Evolutionary conservation across 495 filamentous ascomycete genomes (phyloP).

Genomic region (Aspergillus sparsus): DNA sequence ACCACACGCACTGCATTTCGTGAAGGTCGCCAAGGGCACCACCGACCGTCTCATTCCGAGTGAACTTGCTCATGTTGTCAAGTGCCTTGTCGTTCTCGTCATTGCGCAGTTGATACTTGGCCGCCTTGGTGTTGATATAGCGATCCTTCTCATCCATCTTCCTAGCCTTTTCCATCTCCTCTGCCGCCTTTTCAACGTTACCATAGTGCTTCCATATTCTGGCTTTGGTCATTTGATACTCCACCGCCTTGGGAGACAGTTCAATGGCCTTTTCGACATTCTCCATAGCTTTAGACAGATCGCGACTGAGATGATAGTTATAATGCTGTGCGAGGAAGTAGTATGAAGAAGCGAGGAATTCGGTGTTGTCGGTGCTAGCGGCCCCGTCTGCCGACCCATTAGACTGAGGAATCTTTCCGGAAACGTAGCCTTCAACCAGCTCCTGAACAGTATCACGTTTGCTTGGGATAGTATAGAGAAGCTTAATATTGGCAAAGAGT

Average conservation of each 20-base stretch:
- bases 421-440: conserved; percentile 76
- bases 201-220: conserved; percentile 93
- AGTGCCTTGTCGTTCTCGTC: conserved; percentile 83
- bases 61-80: conserved; percentile 92
- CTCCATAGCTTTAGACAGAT: conserved; percentile 77
- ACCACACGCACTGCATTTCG: conserved; percentile 99
- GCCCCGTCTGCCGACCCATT: conserved; percentile 47
- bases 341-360: conserved; percentile 72
- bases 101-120: conserved; percentile 95
- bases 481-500: conserved; percentile 92
- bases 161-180: conserved; percentile 86
- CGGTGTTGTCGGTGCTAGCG: conserved; percentile 53
- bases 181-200: conserved; percentile 74
- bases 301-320: conserved; percentile 84
- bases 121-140: conserved; percentile 97
- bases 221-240: conserved; percentile 94
- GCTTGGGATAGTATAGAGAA: conserved; percentile 72
- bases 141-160: conserved; percentile 84
- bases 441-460: conserved; percentile 76
- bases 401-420: conserved; percentile 44
- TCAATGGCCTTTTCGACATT: conserved; percentile 81
- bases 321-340: conserved; percentile 98
- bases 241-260: conserved; percentile 73
- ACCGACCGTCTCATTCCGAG: conserved; percentile 81
- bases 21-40: conserved; percentile 88